Percentiles rank a stretch among this genome's conserved stretches.
phyloP scores from a whole-genome alignment of 2,329 filamentous ascomycete genomes.

The Colletotrichum cuscutae region DNA sequence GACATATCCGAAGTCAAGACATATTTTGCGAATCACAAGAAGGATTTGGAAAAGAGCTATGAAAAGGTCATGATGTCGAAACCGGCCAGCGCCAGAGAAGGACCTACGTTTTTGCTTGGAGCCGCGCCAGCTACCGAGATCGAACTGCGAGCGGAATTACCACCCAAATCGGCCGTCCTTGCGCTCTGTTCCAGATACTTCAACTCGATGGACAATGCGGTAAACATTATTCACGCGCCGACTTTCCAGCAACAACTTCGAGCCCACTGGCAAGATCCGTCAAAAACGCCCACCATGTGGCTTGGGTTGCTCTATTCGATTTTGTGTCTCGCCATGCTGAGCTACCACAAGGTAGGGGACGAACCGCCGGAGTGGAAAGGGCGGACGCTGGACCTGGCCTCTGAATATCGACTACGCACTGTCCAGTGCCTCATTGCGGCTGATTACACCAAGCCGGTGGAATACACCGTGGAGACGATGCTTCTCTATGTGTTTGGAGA shows the following conservation, averaged over 20 bases:
- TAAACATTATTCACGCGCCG: constrained; percentile 82
- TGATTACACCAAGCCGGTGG: constrained; percentile 80
- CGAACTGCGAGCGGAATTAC: constrained; percentile 83
- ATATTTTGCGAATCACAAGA: constrained; percentile 87
- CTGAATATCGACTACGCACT: constrained; percentile 75
- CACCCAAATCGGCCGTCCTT: constrained; percentile 84
- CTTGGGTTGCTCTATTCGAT: constrained; percentile 81
- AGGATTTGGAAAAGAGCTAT: constrained; percentile 86
- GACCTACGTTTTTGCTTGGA: constrained; percentile 83
- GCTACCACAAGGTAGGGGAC: constrained; percentile 82
- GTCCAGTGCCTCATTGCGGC: constrained; percentile 81
- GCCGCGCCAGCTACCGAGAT: constrained; percentile 76
- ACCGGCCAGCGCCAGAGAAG: constrained; percentile 66
- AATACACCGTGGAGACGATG: constrained; percentile 82
- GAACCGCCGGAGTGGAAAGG: constrained; percentile 83
- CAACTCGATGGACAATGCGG: constrained; percentile 79
- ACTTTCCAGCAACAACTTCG: constrained; percentile 82
- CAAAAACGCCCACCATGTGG: constrained; percentile 81
- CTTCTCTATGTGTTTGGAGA: constrained; percentile 81
- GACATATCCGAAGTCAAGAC: constrained; percentile 94
- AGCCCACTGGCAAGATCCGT: constrained; percentile 76
- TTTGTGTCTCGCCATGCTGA: constrained; percentile 80
- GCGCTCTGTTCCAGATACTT: constrained; percentile 90
- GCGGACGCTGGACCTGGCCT: constrained; percentile 67
- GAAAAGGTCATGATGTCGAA: constrained; percentile 79